Evolutionary conservation across 1,284 basidiomycete species (phyloP), one percentile per base, ranked within the genome.

Genomic region (Schizophyllum commune): DNA sequence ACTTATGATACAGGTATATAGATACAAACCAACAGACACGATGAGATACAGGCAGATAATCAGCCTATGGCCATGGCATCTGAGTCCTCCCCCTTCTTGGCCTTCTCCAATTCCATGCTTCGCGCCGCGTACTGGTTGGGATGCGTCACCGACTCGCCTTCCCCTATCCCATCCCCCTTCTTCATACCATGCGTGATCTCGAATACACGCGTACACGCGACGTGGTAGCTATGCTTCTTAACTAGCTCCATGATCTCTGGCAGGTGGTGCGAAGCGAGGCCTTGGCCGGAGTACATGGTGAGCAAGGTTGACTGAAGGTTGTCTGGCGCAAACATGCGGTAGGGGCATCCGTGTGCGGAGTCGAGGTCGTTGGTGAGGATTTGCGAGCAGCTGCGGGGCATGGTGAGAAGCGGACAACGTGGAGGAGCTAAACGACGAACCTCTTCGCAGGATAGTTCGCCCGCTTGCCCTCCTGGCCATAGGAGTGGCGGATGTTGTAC

Each of bases 401-500:
- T 17, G 54, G 60, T 69, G 11, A 68, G 63, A 55, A 62, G 56
- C 57, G 52, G 61, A 32, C 21, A 62, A n/a, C 52, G 55, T 27
- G 21, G 1, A 52, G 5, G 61, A 53, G 51, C 55, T 5, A 20
- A 27, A 58, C 9, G 33, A 52, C 9, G 6, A 64, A 92, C 93
- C 84, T 95, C 76, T 91, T 94, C 0, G 97, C 95, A 4, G 93
- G 84, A 73, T 99, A 99, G 74, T 98, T 98, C 58, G 89, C 90
- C 52, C 96, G 85, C 70, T 90, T 91, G 7, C 97, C 97, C 73
- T 99, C 97, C 54, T 98, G 79, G 55, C 97, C 97, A 72, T 91
- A 99, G 8, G 87, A 89, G 74, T 99, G 97, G 52, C 96, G 88
- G 68, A 99, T 96, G 69, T 99, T 99, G 75, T 99, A 99, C 68